A percentile compares a stretch with the other conserved stretches of the same genome.
phyloP scores from a whole-genome alignment of 164 flowering plant species.

The Saururus chinensis region DNA sequence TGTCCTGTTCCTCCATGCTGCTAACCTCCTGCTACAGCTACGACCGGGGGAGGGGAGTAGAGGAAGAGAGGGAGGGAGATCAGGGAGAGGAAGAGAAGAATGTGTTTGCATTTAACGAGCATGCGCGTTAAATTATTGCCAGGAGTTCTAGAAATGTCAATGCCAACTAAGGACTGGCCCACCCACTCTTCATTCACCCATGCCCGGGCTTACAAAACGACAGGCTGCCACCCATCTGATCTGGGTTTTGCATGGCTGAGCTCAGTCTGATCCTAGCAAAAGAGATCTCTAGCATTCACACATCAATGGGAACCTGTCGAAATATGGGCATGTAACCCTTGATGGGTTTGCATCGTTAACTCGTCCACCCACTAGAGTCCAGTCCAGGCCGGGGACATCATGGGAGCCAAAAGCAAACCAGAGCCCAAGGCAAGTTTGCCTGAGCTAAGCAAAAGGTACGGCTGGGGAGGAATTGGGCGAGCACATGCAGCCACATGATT shows the following conservation, averaged over 20 bases:
- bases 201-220: background rate
- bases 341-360: no score
- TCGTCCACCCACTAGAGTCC: no score
- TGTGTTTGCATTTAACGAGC: background rate
- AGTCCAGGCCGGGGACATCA: no score
- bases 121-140: slow-evolving; percentile 27
- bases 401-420: background rate
- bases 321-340: no score
- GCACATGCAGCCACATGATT: slow-evolving; percentile 15
- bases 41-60: background rate
- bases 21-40: no score
- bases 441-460: background rate
- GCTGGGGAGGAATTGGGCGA: background rate
- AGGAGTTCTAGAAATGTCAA: slow-evolving; percentile 29
- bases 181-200: slow-evolving; percentile 3
- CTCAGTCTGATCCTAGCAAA: background rate
- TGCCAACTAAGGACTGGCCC: slow-evolving; percentile 38
- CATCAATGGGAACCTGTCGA: no score
- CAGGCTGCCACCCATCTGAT: background rate
- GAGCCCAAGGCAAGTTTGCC: background rate
- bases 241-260: background rate
- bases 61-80: background rate
- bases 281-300: no score
- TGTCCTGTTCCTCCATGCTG: background rate
- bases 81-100: background rate